Evolutionary conservation across 176 grass and related monocot genomes (phyloP), one percentile per base, ranked within the genome.

Genomic region (Phyllostachys edulis): DNA sequence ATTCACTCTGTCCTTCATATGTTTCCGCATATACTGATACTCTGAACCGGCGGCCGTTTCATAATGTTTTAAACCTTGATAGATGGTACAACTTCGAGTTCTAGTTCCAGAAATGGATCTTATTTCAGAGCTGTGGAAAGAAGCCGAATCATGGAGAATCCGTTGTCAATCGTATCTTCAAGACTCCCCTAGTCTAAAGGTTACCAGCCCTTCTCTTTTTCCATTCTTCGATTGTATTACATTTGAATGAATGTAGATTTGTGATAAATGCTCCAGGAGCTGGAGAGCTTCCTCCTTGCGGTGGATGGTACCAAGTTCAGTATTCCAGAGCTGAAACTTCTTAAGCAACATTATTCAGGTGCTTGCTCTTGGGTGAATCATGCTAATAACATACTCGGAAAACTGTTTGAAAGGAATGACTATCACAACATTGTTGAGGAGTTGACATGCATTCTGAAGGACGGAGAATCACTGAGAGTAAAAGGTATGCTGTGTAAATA

Each of bases 81-180:
- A 97, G 95, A 91, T 93, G 79, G 12, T 68, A 78, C 69, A 85
- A 26, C 90, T 94, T 85, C 81, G 65, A 82, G 88, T 94, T 87
- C 50, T 69, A 15, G 34, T 88, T 86, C 92, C 95, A 14, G 90
- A 97, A 69, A 82, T 86, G 74, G 86, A 91, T 84, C 82, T 91
- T 77, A 41, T 97, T 84, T 94, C 59, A 79, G 67, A 82, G 44
- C 56, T 97, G 72, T 92, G 90, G 76, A 86, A 78, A 75, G 92
- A 97, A 79, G 92, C 87, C 61, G 92, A 94, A 67, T 92, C 90
- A 84, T 94, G 92, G 88, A 87, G 87, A 85, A 87, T 75, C 5
- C 90, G 82, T 38, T 97, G 95, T 76, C 84, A 89, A 84, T 74
- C 88, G 45, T 91, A 88, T 79, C 73, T 97, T 21, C 79, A 85